phyloP scores from a whole-genome alignment of 805 yeast genomes.

The Torulaspora quercuum region DNA sequence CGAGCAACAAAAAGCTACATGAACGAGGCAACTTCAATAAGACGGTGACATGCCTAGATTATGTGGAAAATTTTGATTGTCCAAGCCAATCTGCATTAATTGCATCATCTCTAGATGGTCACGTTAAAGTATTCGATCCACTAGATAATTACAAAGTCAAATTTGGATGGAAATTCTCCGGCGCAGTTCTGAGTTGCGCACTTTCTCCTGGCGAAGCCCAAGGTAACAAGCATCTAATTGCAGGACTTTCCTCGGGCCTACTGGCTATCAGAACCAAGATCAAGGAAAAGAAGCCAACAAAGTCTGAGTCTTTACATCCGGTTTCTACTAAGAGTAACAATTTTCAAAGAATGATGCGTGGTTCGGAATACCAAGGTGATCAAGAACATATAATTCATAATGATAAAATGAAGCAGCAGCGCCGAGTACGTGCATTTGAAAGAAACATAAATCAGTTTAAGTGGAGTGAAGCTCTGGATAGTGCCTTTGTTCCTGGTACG shows the following conservation, averaged over 20 bases:
- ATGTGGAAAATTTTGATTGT: slow-evolving; percentile 32
- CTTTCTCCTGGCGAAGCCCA: slow-evolving; percentile 62
- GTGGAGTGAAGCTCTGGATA: slow-evolving; percentile 90
- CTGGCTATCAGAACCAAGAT: slow-evolving; percentile 85
- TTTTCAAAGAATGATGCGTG: slow-evolving; percentile 80
- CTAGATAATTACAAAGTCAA: slow-evolving; percentile 78
- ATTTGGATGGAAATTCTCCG: slow-evolving; percentile 97
- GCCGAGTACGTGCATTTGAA: slow-evolving; percentile 78
- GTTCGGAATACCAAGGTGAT: slow-evolving; percentile 87
- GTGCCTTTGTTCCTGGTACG: slow-evolving; percentile 75
- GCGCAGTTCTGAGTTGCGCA: slow-evolving; percentile 86
- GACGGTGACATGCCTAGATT: slow-evolving; percentile 75
- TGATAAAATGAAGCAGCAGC: slow-evolving; percentile 52
- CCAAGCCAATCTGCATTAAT: slow-evolving; percentile 51
- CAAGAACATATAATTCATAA: slow-evolving; percentile 69
- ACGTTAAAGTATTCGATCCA: slow-evolving; percentile 89
- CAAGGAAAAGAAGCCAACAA: slow-evolving; percentile 42
- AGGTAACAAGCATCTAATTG: slow-evolving; percentile 72
- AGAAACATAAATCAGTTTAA: slow-evolving; percentile 79
- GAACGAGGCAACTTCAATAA: slow-evolving; percentile 86
- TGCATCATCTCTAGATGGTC: slow-evolving; percentile 96
- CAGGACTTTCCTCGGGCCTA: slow-evolving; percentile 87
- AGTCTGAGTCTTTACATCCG: slow-evolving; percentile 1
- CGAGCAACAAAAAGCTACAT: slow-evolving; percentile 61
- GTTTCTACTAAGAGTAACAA: slow-evolving; percentile 45